Conservation (phyloP, 257 asterid species). For the Anisodus acutangulus region DNA sequence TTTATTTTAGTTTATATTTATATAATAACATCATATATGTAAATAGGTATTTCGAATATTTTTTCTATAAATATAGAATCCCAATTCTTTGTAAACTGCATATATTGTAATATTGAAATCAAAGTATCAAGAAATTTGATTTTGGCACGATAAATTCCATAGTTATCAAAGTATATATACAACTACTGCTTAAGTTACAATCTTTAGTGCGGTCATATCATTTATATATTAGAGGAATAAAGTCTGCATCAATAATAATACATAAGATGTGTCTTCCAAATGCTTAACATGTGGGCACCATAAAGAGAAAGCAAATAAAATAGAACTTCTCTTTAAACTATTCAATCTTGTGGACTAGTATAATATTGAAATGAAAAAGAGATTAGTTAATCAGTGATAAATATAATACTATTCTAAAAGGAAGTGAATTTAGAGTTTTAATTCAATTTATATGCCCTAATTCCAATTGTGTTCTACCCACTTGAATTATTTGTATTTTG, state of each 20-base stretch:
- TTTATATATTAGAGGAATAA: neutral
- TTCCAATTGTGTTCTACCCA: neutral
- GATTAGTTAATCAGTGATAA: neutral
- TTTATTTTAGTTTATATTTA: no score
- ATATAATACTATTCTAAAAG: neutral
- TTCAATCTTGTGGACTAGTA: neutral
- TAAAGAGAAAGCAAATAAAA: neutral
- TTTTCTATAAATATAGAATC: no score
- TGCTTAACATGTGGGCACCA: neutral
- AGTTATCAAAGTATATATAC: no score
- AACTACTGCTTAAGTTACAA: neutral
- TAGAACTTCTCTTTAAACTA: neutral
- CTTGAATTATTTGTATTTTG: neutral
- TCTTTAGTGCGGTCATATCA: neutral
- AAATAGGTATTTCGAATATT: no score
- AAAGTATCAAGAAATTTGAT: no score
- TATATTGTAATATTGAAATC: no score
- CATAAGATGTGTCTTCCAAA: neutral
- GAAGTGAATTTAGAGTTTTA: neutral
- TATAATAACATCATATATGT: no score
- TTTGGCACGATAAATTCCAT: no score
- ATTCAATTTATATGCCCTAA: no score
- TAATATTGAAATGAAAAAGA: neutral
- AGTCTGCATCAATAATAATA: neutral
- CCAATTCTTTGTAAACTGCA: no score